A percentile compares a stretch with the other conserved stretches of the same genome.
Conservation (phyloP, 2,329 filamentous ascomycete species). For the Endocalyx cinctus region DNA sequence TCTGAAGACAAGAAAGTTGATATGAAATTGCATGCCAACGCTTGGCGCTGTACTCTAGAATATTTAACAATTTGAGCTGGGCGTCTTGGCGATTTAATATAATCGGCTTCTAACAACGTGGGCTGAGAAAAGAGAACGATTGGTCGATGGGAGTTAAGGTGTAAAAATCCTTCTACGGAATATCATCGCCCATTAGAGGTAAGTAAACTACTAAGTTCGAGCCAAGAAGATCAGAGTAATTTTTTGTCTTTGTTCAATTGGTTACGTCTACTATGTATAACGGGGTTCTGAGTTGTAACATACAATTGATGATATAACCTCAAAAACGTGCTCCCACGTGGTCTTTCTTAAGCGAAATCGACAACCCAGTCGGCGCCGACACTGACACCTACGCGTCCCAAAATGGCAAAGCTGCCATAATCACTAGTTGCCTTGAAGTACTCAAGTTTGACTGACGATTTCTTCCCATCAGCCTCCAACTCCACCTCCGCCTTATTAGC, state of each 20-base stretch:
- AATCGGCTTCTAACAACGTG: neutral
- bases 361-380: conserved; percentile 52
- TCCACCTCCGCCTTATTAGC: conserved; percentile 55
- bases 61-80: neutral
- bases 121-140: neutral
- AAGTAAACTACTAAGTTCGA: no score
- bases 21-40: neutral
- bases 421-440: conserved; percentile 47
- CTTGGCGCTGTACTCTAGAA: neutral
- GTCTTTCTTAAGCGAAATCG: no score
- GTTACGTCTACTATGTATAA: no score
- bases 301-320: no score
- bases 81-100: neutral
- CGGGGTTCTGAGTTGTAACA: no score
- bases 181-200: no score
- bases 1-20: no score
- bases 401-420: conserved; percentile 46
- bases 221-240: no score
- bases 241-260: no score
- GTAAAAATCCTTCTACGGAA: no score
- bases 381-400: conserved; percentile 46
- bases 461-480: conserved; percentile 49
- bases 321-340: no score
- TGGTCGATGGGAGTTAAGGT: no score
- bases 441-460: conserved; percentile 54